Percentiles rank a stretch among this genome's conserved stretches.
These are phyloP conservation scores for Lentinus brumalis DNA, from an alignment of 768 basidiomycete species.

Conservation along the genomic window DNA sequence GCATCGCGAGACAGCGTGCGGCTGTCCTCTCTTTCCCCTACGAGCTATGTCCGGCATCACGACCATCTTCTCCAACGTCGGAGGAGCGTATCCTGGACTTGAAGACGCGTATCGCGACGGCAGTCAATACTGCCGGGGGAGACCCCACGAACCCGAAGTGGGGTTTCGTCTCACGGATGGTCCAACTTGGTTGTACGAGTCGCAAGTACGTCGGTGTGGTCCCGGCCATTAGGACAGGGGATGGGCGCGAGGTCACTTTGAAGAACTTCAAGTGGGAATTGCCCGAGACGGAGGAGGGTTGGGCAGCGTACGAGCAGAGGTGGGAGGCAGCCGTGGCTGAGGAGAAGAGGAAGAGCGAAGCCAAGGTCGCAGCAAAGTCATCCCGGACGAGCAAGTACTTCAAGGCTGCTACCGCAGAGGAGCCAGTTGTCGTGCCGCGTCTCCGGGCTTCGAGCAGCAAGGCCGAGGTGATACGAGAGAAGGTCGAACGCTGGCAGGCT, in stretches of 20 bases:
- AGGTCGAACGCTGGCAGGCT: slow-evolving; percentile 40
- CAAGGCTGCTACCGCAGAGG: slow-evolving; percentile 1
- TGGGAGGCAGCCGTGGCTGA: slow-evolving; percentile 29
- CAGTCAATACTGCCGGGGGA: slow-evolving; percentile 37
- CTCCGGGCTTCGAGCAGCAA: slow-evolving; percentile 6
- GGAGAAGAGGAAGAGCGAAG: slow-evolving; percentile 8
- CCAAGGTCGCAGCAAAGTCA: not conserved
- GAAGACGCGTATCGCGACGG: slow-evolving; percentile 36
- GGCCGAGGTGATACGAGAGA: slow-evolving; percentile 36
- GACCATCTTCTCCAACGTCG: slow-evolving; percentile 34
- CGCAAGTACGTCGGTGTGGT: slow-evolving; percentile 33
- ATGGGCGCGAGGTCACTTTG: slow-evolving; percentile 23
- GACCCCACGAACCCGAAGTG: slow-evolving; percentile 50
- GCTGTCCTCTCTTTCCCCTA: slow-evolving; percentile 21
- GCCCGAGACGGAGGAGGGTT: slow-evolving; percentile 51
- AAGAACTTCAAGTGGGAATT: slow-evolving; percentile 36
- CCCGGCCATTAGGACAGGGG: slow-evolving; percentile 26
- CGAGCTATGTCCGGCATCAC: slow-evolving; percentile 37
- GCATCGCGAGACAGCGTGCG: slow-evolving; percentile 1
- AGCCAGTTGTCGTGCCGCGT: not conserved
- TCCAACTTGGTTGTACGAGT: slow-evolving; percentile 44
- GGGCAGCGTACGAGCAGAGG: slow-evolving; percentile 47
- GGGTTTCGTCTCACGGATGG: slow-evolving; percentile 41
- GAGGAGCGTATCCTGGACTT: slow-evolving; percentile 35
- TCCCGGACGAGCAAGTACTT: slow-evolving; percentile 24